Base-by-base conservation (phyloP, 2,329 filamentous ascomycete species). In the Chalaropsis ovoidea region DNA sequence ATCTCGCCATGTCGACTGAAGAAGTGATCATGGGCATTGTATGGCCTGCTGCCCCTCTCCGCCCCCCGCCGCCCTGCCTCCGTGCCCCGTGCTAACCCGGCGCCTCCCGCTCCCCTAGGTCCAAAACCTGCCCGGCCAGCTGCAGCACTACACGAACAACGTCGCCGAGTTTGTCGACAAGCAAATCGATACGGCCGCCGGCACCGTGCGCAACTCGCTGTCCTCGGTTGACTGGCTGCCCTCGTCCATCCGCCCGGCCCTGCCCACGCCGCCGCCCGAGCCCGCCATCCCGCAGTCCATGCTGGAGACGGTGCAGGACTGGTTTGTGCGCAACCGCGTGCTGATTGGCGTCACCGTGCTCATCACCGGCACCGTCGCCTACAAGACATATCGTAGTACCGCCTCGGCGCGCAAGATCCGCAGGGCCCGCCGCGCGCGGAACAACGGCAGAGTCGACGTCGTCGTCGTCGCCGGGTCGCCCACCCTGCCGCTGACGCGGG, bases 401-500 rank as follows among this genome's bases (percentile, higher is more conserved):
- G 79, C 85, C 66, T 83, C 83, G 67, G 79, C 82, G 65, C 84
- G 82, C 67, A 88, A 86, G 73, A 82, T 81, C 64, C 83, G 93
- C 69, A 84, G 90, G 69, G 94, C 92, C 11, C 86, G 82, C 76
- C 85, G 88, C 65, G 89, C 90, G 2, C 66, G 42, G 35, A 95
- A 90, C 76, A 94, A 94, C 27, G 90, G 89, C 3, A 83, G 94
- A 64, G 85, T 87, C 69, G 94, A 99, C 75, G 93, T 97, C 4
- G 78, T 85, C 73, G 88, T 97, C 35, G 82, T 97, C 68, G 91
- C 91, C 24, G 93, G 93, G n/a, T 91, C 90, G 22, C 88, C 90
- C 1, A 84, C 87, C 62, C 86, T 95, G 71, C 88, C 92, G 17
- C 80, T 96, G 72, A 93, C 90, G 6, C 87, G 86, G 71, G 90